Conservation (phyloP, 179 eudicot species). For the Spinacia oleracea region DNA sequence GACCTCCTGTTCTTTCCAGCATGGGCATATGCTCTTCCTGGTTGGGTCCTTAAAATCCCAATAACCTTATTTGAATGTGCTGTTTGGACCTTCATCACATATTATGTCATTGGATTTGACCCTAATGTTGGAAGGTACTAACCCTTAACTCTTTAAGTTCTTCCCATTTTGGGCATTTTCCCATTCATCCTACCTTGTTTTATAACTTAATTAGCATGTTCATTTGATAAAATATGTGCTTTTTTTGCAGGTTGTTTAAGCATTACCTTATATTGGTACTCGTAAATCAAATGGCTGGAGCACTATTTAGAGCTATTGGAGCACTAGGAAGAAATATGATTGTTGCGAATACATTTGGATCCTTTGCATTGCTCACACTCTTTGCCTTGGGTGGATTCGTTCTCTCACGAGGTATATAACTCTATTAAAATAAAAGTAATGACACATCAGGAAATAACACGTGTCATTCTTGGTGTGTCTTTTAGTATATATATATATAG, state of each 20-base stretch:
- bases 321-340: constrained; percentile 68
- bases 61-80: constrained; percentile 45
- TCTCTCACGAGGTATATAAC: constrained; percentile 53
- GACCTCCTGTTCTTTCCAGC: constrained; percentile 69
- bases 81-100: constrained; percentile 47
- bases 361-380: constrained; percentile 45
- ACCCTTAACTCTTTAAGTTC: background rate
- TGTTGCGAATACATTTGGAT: constrained; percentile 59
- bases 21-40: constrained; percentile 67
- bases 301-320: constrained; percentile 54
- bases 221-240: background rate
- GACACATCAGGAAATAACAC: too few relatives aligned
- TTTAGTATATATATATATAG: too few relatives aligned
- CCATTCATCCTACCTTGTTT: too few relatives aligned
- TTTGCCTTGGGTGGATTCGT: constrained; percentile 59
- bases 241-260: constrained; percentile 52
- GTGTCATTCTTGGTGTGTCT: too few relatives aligned
- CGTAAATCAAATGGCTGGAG: constrained; percentile 53
- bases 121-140: constrained; percentile 51
- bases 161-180: too few relatives aligned
- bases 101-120: constrained; percentile 63
- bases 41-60: constrained; percentile 64
- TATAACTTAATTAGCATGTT: background rate
- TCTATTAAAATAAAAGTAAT: too few relatives aligned
- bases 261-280: constrained; percentile 46